phyloP scores from a whole-genome alignment of 2,329 filamentous ascomycete genomes.

The Colletotrichum incanum region DNA sequence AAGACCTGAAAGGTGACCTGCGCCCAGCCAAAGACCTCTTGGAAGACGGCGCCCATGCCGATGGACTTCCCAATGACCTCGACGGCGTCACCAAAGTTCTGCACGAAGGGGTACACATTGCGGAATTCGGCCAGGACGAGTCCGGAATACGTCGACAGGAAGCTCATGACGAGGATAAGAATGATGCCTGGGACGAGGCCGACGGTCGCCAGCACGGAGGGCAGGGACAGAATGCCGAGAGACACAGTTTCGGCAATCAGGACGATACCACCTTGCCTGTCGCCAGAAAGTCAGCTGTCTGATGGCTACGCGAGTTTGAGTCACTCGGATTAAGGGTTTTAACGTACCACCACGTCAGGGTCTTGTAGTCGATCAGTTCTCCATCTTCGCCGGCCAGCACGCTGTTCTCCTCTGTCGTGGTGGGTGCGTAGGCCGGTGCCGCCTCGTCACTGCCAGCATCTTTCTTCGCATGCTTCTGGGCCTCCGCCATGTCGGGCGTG shows the following conservation, averaged over 20 bases:
- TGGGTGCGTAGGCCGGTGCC: conserved; percentile 28
- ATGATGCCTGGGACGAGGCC: conserved; percentile 82
- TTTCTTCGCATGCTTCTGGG: conserved; percentile 20
- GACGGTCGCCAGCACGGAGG: conserved; percentile 80
- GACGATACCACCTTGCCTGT: conserved; percentile 62
- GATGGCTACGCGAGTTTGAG: too few relatives aligned
- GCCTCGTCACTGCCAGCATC: conserved; percentile 19
- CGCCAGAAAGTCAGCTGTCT: neutral
- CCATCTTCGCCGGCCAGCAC: conserved; percentile 37
- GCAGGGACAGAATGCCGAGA: conserved; percentile 78
- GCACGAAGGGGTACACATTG: conserved; percentile 77
- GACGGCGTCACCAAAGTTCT: conserved; percentile 77
- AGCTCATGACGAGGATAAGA: conserved; percentile 76
- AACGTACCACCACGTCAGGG: conserved; percentile 57
- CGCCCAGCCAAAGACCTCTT: conserved; percentile 72
- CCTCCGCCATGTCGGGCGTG: conserved; percentile 31
- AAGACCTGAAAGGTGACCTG: conserved; percentile 77
- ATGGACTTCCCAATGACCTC: conserved; percentile 66
- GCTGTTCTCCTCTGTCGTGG: conserved; percentile 34
- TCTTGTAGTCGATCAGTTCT: conserved; percentile 55
- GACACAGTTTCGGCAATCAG: conserved; percentile 63
- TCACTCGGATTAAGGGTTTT: neutral
- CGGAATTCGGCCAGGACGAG: conserved; percentile 77
- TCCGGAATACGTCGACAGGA: conserved; percentile 77
- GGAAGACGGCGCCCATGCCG: conserved; percentile 67